These are phyloP conservation scores for Gypsophila paniculata DNA, from an alignment of 179 eudicot species.

Conservation along the genomic window DNA sequence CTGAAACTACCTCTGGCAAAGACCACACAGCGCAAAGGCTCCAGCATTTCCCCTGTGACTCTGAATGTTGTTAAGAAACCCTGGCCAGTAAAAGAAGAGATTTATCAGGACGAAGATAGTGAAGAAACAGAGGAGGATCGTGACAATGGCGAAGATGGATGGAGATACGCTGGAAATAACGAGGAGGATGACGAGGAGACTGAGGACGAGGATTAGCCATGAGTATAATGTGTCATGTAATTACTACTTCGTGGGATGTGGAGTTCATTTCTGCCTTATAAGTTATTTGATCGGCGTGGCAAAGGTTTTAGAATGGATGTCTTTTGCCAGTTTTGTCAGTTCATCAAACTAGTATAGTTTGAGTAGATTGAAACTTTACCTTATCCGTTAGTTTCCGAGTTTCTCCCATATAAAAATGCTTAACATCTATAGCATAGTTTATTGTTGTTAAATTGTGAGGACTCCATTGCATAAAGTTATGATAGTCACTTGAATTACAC, in stretches of 20 bases:
- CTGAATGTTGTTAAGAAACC: slow-evolving; percentile 47
- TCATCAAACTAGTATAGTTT: not conserved
- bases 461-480: too few species aligned
- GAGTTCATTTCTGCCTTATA: not conserved
- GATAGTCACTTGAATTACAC: too few species aligned
- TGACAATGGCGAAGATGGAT: slow-evolving; percentile 67
- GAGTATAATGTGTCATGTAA: not conserved
- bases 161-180: slow-evolving; percentile 65
- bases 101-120: slow-evolving; percentile 80
- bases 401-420: too few species aligned
- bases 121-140: slow-evolving; percentile 97
- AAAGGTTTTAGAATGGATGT: not conserved
- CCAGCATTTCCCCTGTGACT: slow-evolving; percentile 41
- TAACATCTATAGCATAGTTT: too few species aligned
- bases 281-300: not conserved
- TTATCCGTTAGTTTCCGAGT: too few species aligned
- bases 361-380: not conserved
- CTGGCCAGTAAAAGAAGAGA: slow-evolving; percentile 68
- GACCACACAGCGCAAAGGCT: slow-evolving; percentile 50
- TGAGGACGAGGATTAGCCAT: slow-evolving; percentile 67
- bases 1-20: slow-evolving; percentile 66
- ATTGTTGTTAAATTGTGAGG: too few species aligned
- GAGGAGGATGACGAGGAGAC: slow-evolving; percentile 94
- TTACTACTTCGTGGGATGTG: not conserved
- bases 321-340: not conserved